These are phyloP conservation scores for Suillus ampliporus DNA, from an alignment of 768 basidiomycete species.

Conservation along the genomic window DNA sequence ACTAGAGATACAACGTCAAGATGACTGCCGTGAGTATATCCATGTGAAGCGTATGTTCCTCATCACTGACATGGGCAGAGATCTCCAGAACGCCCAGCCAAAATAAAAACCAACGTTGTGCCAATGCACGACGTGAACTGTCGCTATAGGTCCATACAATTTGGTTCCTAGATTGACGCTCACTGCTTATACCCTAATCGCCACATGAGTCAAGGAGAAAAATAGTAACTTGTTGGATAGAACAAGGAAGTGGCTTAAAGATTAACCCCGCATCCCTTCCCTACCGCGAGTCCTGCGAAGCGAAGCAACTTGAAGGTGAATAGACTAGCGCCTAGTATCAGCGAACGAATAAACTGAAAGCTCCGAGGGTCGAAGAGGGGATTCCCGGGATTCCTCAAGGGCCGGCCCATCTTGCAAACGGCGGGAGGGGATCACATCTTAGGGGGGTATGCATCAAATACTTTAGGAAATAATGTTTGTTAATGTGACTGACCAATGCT, in stretches of 20 bases:
- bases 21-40: not conserved
- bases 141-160: not conserved
- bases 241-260: too few relatives aligned
- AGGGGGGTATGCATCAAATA: not conserved
- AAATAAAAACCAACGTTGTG: not conserved
- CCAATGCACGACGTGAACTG: not conserved
- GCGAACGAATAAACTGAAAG: too few relatives aligned
- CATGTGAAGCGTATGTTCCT: not conserved
- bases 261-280: too few relatives aligned
- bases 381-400: constrained; percentile 56
- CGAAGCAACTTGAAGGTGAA: not conserved
- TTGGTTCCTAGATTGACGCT: not conserved
- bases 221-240: too few relatives aligned
- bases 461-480: too few relatives aligned
- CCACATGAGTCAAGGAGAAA: not conserved
- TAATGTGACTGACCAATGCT: too few relatives aligned
- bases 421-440: too few relatives aligned
- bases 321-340: constrained; percentile 13
- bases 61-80: not conserved
- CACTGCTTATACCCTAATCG: not conserved
- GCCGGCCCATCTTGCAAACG: constrained; percentile 59
- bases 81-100: not conserved
- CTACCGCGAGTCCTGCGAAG: constrained; percentile 10
- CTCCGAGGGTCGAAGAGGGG: too few relatives aligned
- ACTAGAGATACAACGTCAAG: not conserved